These are phyloP conservation scores for Irpex lacteus DNA, from an alignment of 1,284 basidiomycete species.

Conservation along the genomic window DNA sequence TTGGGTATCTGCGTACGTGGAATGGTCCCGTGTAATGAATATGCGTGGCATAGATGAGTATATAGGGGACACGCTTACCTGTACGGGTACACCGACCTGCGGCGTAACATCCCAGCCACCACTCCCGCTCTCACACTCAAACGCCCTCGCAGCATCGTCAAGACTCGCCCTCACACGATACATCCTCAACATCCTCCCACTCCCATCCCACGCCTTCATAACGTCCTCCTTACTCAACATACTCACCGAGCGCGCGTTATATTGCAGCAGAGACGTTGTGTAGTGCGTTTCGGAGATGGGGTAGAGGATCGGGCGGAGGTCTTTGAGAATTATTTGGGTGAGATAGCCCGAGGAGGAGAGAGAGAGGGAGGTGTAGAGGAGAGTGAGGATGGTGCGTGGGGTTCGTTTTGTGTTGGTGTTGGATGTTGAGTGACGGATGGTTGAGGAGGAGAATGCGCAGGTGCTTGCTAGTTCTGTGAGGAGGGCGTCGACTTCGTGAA, in stretches of 20 bases:
- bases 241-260: conserved; percentile 53
- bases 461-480: conserved; percentile 72
- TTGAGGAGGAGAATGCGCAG: conserved; percentile 56
- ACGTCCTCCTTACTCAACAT: conserved; percentile 60
- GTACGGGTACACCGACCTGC: conserved; percentile 48
- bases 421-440: conserved; percentile 26
- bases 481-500: conserved; percentile 56
- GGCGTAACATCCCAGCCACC: conserved; percentile 20
- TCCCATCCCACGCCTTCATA: conserved; percentile 71
- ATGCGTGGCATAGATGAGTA: background rate
- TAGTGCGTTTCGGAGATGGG: conserved; percentile 50
- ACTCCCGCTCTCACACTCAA: conserved; percentile 23
- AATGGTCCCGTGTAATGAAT: background rate
- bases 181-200: conserved; percentile 48
- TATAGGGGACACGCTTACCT: conserved; percentile 37
- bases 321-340: conserved; percentile 83
- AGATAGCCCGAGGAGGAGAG: conserved; percentile 64
- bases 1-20: conserved; percentile 66
- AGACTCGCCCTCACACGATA: conserved; percentile 56
- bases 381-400: conserved; percentile 40
- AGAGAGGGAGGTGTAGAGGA: conserved; percentile 52
- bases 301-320: conserved; percentile 75
- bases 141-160: conserved; percentile 53
- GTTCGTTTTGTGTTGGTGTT: conserved; percentile 22
- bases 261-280: conserved; percentile 46